Percentiles rank a stretch among this genome's conserved stretches.
phyloP scores from a whole-genome alignment of 2,329 filamentous ascomycete genomes.

The Clarireedia paspali region DNA sequence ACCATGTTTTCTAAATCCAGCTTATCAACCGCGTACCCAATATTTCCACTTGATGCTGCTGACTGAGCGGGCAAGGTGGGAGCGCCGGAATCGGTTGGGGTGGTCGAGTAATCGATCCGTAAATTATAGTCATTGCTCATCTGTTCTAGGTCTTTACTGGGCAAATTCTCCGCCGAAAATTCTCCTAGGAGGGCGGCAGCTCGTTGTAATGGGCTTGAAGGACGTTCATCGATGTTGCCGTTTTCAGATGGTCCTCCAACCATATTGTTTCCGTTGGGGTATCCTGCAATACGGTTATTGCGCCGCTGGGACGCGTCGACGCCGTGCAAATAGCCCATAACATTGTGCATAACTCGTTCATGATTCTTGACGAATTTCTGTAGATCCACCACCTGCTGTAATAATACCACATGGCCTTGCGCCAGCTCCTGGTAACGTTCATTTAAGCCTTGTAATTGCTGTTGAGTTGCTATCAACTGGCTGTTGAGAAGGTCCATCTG shows the following conservation, averaged over 20 bases:
- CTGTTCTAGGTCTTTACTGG: constrained; percentile 58
- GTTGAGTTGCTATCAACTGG: constrained; percentile 81
- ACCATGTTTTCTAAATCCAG: constrained; percentile 63
- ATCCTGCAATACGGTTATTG: constrained; percentile 44
- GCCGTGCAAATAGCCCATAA: constrained; percentile 60
- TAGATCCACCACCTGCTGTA: constrained; percentile 52
- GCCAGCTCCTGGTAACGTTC: constrained; percentile 75
- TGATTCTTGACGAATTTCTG: constrained; percentile 61
- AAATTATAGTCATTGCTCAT: constrained; percentile 39
- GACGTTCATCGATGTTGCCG: constrained; percentile 44
- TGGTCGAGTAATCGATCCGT: constrained; percentile 27
- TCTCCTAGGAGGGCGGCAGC: constrained; percentile 59
- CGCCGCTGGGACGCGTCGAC: constrained; percentile 53
- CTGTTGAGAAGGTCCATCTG: constrained; percentile 86
- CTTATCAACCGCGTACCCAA: constrained; percentile 36
- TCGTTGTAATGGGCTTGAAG: constrained; percentile 60
- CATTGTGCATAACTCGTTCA: constrained; percentile 62
- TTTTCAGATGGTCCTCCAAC: constrained; percentile 19
- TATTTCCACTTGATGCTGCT: constrained; percentile 35
- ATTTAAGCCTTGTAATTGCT: constrained; percentile 82
- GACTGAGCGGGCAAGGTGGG: constrained; percentile 32
- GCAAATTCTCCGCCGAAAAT: constrained; percentile 56
- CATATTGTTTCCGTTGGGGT: constrained; percentile 30
- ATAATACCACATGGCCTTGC: constrained; percentile 52
- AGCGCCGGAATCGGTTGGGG: constrained; percentile 24